Conservation (phyloP, 805 yeast genomes). For the Starmera caribaea region DNA sequence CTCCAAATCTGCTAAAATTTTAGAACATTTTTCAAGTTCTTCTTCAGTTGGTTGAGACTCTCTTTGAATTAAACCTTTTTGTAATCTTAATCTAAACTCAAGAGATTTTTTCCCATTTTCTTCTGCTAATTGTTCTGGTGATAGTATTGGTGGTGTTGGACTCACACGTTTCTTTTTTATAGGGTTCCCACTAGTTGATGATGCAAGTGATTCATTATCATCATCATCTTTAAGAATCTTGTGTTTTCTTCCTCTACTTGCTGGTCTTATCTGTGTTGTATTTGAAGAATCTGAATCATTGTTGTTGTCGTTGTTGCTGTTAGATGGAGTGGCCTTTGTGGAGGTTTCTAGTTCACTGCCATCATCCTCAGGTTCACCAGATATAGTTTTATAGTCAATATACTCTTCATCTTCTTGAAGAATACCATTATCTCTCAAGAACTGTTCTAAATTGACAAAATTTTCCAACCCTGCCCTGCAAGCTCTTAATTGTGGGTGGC, state of each 20-base stretch:
- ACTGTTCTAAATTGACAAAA: neutral
- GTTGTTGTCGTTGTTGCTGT: too few relatives aligned
- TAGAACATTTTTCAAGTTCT: conserved; percentile 14
- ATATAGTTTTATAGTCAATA: neutral
- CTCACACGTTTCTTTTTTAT: conserved; percentile 1
- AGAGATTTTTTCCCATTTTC: conserved; percentile 1
- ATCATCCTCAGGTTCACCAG: too few relatives aligned
- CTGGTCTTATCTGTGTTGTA: too few relatives aligned
- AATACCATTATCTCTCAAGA: neutral
- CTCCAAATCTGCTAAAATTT: conserved; percentile 30
- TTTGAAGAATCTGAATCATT: too few relatives aligned
- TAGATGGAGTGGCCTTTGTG: too few relatives aligned
- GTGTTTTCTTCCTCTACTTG: too few relatives aligned
- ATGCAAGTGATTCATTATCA: neutral
- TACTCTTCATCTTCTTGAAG: neutral
- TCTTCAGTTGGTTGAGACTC: conserved; percentile 33
- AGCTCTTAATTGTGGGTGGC: too few relatives aligned
- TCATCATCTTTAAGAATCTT: too few relatives aligned
- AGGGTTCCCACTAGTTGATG: neutral
- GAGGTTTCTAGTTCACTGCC: too few relatives aligned
- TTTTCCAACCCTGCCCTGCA: neutral
- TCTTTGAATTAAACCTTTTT: conserved; percentile 38
- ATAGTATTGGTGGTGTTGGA: neutral
- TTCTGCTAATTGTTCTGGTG: conserved; percentile 1
- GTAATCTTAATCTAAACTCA: conserved; percentile 36